Evolutionary conservation across 768 basidiomycete genomes (phyloP), one percentile per base, ranked within the genome.

Genomic region (Tephrocybe sp.): DNA sequence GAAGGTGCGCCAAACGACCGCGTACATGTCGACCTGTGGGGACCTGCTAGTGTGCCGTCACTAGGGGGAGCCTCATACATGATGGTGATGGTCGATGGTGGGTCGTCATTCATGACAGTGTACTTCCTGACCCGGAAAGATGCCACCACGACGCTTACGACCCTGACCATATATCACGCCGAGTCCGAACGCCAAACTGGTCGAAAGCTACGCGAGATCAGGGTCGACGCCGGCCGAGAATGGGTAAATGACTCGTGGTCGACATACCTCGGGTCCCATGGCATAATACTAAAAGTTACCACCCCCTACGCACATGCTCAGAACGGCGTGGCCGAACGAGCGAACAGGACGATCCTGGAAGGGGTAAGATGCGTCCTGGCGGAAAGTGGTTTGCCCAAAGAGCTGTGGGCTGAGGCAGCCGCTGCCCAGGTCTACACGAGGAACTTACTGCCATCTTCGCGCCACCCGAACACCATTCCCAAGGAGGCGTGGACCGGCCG

Each of bases 111-210:
- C 38, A 37, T 46, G 7, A 54, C 51, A 0, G 57, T 50, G 0
- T 48, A 53, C 3, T 70, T 63, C 46, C 53, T 71, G 2, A 28
- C 44, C 0, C 42, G 59, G 12, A 70, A 72, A 24, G 49, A 49
- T 1, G 57, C 62, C 0, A 58, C 57, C 0, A 46, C 57, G 1
- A 57, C 57, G 0, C 40, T 63, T 8, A 40, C 44, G 2, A 62
- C 49, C 15, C 55, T 67, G 7, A 46, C 53, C 24, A 20, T 34
- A 1, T 67, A 53, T 39, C 42, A 51, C 0, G 34, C 33, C 0
- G 40, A 50, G 15, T 52, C 61, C 0, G 57, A 69, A n/a, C 11
- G 49, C 0, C 64, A 65, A 30, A 57, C 53, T 0, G 47, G 54
- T 2, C 26, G 43, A 17, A 52, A 52, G 23, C 33, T 67, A 1